Conservation (phyloP, 1,284 basidiomycete genomes). For the Cutaneotrichosporon dermatis region DNA sequence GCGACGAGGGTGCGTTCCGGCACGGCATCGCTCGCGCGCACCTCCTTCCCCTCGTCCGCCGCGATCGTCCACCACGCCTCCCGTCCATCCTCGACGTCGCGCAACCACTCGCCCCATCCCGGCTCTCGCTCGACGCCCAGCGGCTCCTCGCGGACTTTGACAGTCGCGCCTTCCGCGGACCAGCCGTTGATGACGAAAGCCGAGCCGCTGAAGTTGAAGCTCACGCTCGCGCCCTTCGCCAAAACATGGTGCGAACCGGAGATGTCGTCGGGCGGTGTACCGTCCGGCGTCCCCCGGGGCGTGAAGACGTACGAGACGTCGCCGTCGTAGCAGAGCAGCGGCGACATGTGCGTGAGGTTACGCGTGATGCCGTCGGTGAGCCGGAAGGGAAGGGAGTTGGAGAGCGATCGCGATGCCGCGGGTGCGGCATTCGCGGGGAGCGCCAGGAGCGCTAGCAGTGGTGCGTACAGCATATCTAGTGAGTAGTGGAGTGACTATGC, state of each 20-base stretch:
- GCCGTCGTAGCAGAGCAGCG: not conserved
- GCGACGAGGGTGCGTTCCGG: not conserved
- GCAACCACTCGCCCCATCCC: not conserved
- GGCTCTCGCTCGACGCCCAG: not conserved
- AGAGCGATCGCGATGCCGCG: too few relatives aligned
- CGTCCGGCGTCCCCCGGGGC: not conserved
- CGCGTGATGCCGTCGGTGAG: not conserved
- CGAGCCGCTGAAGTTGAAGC: not conserved
- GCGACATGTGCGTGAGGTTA: constrained; percentile 1
- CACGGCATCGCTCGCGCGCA: too few relatives aligned
- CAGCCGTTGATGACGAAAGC: not conserved
- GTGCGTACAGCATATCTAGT: too few relatives aligned
- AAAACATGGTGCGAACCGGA: not conserved
- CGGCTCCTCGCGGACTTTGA: not conserved
- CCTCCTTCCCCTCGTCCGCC: too few relatives aligned
- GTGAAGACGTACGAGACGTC: not conserved
- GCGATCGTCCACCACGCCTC: not conserved
- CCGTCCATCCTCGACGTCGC: not conserved
- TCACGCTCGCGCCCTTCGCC: not conserved
- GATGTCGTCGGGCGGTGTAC: not conserved
- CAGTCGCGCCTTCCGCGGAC: not conserved
- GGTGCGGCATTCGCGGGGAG: too few relatives aligned
- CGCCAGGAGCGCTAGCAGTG: too few relatives aligned
- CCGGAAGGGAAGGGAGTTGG: not conserved
- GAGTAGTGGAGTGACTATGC: too few relatives aligned